Evolutionary conservation across 768 basidiomycete genomes (phyloP), one percentile per base, ranked within the genome.

Genomic region (Trametes meyenii): DNA sequence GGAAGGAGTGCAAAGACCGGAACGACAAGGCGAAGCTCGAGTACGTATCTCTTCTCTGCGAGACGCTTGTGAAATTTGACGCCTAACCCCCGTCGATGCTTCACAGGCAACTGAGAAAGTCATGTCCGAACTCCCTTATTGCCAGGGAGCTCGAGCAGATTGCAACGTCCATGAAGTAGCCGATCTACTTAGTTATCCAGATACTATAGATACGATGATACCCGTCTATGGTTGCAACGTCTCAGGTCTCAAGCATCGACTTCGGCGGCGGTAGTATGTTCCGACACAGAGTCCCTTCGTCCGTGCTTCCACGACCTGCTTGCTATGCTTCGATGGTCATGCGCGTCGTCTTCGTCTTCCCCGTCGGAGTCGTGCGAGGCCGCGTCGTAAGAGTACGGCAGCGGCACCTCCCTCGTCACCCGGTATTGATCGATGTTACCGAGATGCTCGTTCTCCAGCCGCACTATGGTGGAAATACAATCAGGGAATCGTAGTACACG

Each of bases 341-440:
- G 67, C 11, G 67, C 69, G 36, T 82, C 81, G 12, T 75, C 76
- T 5, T 78, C 81, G 16, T 81, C 80, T 23, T 80, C 82, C 35
- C 75, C 77, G 46, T 75, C 79, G 36, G 76, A 73, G 48, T 84
- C 81, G 46, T 76, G 70, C 4, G 65, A 68, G 33, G 65, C 58
- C 3, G 75, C 73, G 48, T 87, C 83, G 55, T 87, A 76, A 1
- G 76, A 70, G 72, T 96, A 96, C 1, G 93, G 94, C 36, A 97
- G 74, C 0, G 92, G 90, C 14, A 94, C 85, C 68, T 97, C 94
- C 24, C 88, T 81, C 1, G 90, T 93, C 44, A 91, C 85, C 23
- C 94, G 92, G 72, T 93, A 96, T 67, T 94, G 93, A 80, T 93
- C 92, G 73, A 91, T 85, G 72, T 97, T 97, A 79, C 92, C 91